Conservation (phyloP, 108 stramenopile species). For the Aurantiochytrium sp. region DNA sequence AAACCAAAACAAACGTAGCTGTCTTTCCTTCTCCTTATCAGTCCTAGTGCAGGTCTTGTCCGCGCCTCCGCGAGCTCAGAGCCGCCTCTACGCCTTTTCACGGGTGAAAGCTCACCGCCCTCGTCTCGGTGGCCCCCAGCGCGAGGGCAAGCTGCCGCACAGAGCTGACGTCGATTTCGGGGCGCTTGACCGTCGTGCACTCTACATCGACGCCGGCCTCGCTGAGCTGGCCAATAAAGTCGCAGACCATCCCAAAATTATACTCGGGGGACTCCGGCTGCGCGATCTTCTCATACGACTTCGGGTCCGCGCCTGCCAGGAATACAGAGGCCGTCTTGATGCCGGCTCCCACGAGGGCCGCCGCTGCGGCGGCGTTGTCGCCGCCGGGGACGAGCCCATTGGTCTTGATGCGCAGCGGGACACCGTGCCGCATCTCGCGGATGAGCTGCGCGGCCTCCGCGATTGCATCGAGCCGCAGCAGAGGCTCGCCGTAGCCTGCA, state of each 20-base stretch:
- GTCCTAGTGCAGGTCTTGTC: too few relatives aligned
- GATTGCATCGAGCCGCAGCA: constrained; percentile 21
- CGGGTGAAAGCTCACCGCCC: not conserved
- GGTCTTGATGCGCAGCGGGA: constrained; percentile 34
- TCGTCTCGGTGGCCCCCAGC: constrained; percentile 21
- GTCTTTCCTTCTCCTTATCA: not conserved
- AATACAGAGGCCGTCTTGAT: not conserved
- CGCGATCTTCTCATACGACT: not conserved
- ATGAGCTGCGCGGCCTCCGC: constrained; percentile 16
- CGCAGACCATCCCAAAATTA: constrained; percentile 25
- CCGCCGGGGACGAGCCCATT: constrained; percentile 29
- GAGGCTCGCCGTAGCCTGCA: constrained; percentile 34
- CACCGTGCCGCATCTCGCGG: constrained; percentile 12
- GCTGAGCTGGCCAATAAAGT: not conserved
- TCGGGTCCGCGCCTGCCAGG: constrained; percentile 14
- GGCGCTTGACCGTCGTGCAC: constrained; percentile 30
- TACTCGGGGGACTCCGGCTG: not conserved
- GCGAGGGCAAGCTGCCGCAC: constrained; percentile 2
- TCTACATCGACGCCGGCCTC: constrained; percentile 16
- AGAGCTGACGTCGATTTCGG: not conserved
- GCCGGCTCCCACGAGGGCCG: not conserved
- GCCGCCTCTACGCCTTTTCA: too few relatives aligned
- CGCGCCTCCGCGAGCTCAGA: too few relatives aligned
- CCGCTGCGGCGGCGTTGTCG: not conserved
- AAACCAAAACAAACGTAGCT: too few relatives aligned